phyloP scores from a whole-genome alignment of 257 asterid genomes.

The Ligustrum vulgare region DNA sequence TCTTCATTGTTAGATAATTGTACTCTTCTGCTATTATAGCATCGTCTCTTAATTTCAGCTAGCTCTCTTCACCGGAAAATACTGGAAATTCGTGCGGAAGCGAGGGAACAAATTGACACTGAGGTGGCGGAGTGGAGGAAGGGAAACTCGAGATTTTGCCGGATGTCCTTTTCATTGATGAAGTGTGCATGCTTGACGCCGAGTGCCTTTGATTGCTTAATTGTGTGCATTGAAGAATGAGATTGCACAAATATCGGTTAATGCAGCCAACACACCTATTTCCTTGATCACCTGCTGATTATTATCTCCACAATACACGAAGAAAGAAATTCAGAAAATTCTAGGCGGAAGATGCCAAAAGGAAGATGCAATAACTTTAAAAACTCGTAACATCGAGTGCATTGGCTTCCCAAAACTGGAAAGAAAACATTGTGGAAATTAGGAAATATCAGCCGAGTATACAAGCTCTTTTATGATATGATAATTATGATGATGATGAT shows the following conservation, averaged over 20 bases:
- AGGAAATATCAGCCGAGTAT: constrained; percentile 84
- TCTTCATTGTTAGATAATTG: neutral
- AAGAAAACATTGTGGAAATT: constrained; percentile 72
- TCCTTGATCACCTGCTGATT: constrained; percentile 87
- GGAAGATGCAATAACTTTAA: constrained; percentile 81
- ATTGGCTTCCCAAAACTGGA: constrained; percentile 71
- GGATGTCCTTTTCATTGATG: constrained; percentile 91
- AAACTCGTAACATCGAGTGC: constrained; percentile 78
- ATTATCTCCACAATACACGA: constrained; percentile 77
- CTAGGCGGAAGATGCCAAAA: constrained; percentile 78
- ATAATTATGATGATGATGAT: constrained; percentile 20
- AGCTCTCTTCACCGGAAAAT: constrained; percentile 85
- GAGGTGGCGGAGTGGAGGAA: constrained; percentile 99
- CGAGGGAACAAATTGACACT: constrained; percentile 90
- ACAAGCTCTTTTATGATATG: constrained; percentile 79
- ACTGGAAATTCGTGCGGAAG: constrained; percentile 95
- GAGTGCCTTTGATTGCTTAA: constrained; percentile 93
- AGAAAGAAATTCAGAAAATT: constrained; percentile 74
- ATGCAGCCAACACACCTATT: no score
- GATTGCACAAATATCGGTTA: constrained; percentile 27
- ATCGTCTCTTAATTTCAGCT: constrained; percentile 43
- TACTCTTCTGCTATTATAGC: neutral
- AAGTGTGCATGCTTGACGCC: constrained; percentile 94
- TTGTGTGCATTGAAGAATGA: no score
- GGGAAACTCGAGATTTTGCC: constrained; percentile 96